A percentile compares a stretch with the other conserved stretches of the same genome.
These are phyloP conservation scores for Pseudocercospora macadamiae DNA, from an alignment of 2,329 filamentous ascomycete genomes.

Conservation along the genomic window DNA sequence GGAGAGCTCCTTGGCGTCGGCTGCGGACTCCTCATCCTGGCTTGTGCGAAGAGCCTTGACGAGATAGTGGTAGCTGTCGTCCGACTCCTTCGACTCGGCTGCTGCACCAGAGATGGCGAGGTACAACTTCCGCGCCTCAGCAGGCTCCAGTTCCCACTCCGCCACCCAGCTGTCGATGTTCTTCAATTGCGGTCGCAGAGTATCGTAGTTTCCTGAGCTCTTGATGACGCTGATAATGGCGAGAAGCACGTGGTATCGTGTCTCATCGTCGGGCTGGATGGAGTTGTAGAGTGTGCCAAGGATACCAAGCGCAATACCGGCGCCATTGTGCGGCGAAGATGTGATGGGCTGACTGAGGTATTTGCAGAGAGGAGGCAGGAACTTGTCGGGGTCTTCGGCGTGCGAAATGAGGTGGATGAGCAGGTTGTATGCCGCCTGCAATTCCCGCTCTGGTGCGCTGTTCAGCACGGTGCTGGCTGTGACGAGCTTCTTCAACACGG, in stretches of 20 bases:
- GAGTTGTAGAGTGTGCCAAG: conserved; percentile 98
- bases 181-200: conserved; percentile 79
- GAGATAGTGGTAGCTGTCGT: conserved; percentile 75
- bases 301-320: conserved; percentile 83
- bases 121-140: conserved; percentile 83
- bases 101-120: conserved; percentile 81
- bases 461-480: conserved; percentile 77
- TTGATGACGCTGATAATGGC: conserved; percentile 85
- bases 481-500: conserved; percentile 86
- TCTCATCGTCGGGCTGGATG: conserved; percentile 72
- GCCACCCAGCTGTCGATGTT: conserved; percentile 80
- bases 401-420: conserved; percentile 91
- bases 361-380: conserved; percentile 84
- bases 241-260: conserved; percentile 88
- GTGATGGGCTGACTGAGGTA: conserved; percentile 87
- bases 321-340: conserved; percentile 81
- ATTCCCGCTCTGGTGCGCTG: conserved; percentile 90
- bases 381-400: conserved; percentile 79
- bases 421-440: conserved; percentile 94
- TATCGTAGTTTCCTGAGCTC: conserved; percentile 67
- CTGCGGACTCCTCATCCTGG: conserved; percentile 57
- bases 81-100: conserved; percentile 73
- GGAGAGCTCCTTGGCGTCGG: conserved; percentile 61
- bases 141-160: conserved; percentile 79
- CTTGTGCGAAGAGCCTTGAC: conserved; percentile 78